These are phyloP conservation scores for Fusarium pininemorale DNA, from an alignment of 2,329 filamentous ascomycete species.

Conservation along the genomic window DNA sequence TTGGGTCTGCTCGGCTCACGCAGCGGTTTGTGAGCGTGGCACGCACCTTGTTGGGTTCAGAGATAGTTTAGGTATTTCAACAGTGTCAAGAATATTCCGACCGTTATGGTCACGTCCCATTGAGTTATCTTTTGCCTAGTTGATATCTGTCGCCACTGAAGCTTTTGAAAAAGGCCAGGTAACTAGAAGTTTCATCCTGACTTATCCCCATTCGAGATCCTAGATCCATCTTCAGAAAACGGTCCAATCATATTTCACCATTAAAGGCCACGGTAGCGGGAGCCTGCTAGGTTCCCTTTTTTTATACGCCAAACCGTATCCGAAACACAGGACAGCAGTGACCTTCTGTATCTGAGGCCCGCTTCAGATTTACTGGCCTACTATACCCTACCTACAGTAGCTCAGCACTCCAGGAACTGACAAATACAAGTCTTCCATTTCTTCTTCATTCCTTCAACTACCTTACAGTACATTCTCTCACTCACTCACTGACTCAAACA, in stretches of 20 bases:
- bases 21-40: background rate
- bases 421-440: constrained; percentile 8
- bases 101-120: background rate
- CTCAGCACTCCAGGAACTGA: constrained; percentile 2
- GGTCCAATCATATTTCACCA: constrained; percentile 29
- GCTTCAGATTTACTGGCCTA: constrained; percentile 9
- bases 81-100: background rate
- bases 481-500: constrained; percentile 6
- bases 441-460: constrained; percentile 13
- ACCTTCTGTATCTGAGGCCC: constrained; percentile 21
- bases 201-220: constrained; percentile 30
- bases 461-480: constrained; percentile 7
- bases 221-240: constrained; percentile 21
- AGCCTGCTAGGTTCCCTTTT: constrained; percentile 19
- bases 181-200: background rate
- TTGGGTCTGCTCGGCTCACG: background rate
- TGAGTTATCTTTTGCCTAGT: background rate
- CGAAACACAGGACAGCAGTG: constrained; percentile 25
- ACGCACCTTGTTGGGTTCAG: background rate
- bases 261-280: constrained; percentile 38
- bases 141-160: constrained; percentile 16
- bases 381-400: background rate
- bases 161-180: constrained; percentile 17
- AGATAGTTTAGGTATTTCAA: background rate
- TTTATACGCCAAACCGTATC: constrained; percentile 25